phyloP scores from a whole-genome alignment of 1,284 basidiomycete genomes.

The Papiliotrema flavescens region DNA sequence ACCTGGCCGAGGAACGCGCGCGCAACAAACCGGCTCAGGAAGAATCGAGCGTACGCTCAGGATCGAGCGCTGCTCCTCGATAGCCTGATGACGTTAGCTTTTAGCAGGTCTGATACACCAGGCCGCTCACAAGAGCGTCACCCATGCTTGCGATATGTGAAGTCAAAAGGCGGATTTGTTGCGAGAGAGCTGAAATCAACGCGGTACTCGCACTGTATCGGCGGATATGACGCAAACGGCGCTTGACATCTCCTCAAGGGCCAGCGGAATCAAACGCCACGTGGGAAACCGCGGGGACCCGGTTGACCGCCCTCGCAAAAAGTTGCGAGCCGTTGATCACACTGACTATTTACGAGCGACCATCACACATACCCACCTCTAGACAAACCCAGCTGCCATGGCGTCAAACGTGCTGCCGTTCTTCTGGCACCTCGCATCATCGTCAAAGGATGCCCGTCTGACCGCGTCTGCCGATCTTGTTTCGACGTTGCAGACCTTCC shows the following conservation, averaged over 20 bases:
- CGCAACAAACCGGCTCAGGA: constrained; percentile 35
- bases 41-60: constrained; percentile 28
- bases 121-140: not conserved
- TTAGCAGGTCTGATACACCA: not conserved
- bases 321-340: not conserved
- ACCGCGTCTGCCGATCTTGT: constrained; percentile 83
- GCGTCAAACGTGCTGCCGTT: constrained; percentile 63
- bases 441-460: constrained; percentile 71
- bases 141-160: not conserved
- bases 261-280: not conserved
- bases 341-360: too few species aligned
- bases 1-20: not conserved
- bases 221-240: too few species aligned
- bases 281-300: not conserved
- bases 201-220: too few species aligned
- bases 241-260: not conserved
- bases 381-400: constrained; percentile 16
- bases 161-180: not conserved
- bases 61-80: constrained; percentile 42
- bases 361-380: not conserved
- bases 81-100: constrained; percentile 19
- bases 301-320: not conserved
- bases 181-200: not conserved
- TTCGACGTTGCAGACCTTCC: constrained; percentile 73
- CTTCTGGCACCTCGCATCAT: constrained; percentile 91